Base-by-base conservation (phyloP, 129 eudicot genomes). In the Rutidosis leptorrhynchoides region DNA sequence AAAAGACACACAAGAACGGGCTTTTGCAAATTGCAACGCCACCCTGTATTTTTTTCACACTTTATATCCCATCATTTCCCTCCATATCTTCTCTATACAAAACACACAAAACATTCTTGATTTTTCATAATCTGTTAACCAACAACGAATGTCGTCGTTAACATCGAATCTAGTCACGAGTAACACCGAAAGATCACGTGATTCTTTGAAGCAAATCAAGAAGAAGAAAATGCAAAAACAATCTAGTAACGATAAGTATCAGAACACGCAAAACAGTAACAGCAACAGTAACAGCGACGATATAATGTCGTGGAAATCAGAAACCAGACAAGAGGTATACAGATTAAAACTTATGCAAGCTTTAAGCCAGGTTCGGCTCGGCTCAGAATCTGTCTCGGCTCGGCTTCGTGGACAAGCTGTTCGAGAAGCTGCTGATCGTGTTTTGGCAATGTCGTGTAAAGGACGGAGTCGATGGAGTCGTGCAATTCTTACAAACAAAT, bases 401-500 rank as follows among this genome's bases (percentile, higher is more conserved):
- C 33, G 30, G 37, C 26, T 68, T 46, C 61, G 29, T 15, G 70
- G 73, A 15, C 60, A 70, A 2, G 70, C 85, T 14, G 78, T 89
- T 27, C 88, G 83, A 20, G 86, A 86, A 40, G 79, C 95, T 0
- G 90, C 97, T 27, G 90, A 83, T 49, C 69, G 80, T 61, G 83
- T 80, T 27, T 83, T 89, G 2, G 96, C 96, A 37, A 70, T 69
- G 21, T 64, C 95, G 10, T 90, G 86, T 24, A 81, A 69, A 64
- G 97, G 95, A 3, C 68, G 68, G 57, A 83, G 75, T 1, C 85
- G 90, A 20, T 89, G 97, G 97, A 89, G 97, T 81, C 74, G 84
- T 4, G 88, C 95, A 6, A 83, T 89, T 10, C 82, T 86, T 4
- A 73, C 75, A 2, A 73, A 78, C 32, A 78, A 90, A 56, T 72